A percentile compares a stretch with the other conserved stretches of the same genome.
Conservation (phyloP, 768 basidiomycete genomes). For the Symmetrospora coprosmae region DNA sequence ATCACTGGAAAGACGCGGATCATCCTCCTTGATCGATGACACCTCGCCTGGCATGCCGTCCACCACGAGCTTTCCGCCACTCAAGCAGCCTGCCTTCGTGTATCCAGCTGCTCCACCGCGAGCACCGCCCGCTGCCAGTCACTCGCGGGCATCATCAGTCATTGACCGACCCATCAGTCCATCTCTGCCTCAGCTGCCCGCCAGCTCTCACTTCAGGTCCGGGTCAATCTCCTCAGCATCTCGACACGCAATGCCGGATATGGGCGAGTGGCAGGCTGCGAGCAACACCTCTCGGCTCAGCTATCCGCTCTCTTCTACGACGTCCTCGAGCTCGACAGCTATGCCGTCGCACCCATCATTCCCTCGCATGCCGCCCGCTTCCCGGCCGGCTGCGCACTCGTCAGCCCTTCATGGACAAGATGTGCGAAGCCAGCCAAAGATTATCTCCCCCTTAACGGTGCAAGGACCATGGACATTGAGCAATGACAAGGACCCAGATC, state of each 20-base stretch:
- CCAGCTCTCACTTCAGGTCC: too few relatives aligned
- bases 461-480: too few relatives aligned
- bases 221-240: background rate
- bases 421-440: too few relatives aligned
- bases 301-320: background rate
- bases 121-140: background rate
- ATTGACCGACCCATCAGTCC: too few relatives aligned
- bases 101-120: background rate
- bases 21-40: background rate
- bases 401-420: too few relatives aligned
- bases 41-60: background rate
- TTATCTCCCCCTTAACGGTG: too few relatives aligned
- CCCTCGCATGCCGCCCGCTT: background rate
- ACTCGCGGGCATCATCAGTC: background rate
- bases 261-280: slow-evolving; percentile 2
- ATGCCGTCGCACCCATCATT: too few relatives aligned
- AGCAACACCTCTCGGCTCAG: background rate
- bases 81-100: background rate
- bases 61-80: background rate
- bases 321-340: background rate
- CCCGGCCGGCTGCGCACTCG: too few relatives aligned
- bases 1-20: too few relatives aligned
- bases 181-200: too few relatives aligned
- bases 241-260: background rate
- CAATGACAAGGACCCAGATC: background rate